Evolutionary conservation across 768 basidiomycete genomes (phyloP).

Genomic region (Rhodotorula kratochvilovae): DNA sequence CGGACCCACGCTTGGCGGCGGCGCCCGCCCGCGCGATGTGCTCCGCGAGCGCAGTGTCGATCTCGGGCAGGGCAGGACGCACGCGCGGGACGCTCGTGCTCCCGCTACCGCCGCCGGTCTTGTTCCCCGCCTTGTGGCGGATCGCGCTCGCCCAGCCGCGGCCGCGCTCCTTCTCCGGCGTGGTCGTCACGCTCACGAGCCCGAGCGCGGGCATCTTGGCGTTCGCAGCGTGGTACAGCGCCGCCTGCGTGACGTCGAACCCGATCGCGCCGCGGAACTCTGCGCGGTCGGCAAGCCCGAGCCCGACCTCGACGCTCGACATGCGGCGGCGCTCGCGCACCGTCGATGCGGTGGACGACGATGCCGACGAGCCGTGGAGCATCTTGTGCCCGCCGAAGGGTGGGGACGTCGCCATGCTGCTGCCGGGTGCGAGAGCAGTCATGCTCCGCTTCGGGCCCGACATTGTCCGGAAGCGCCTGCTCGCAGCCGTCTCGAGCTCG

Average conservation of each 20-base stretch:
- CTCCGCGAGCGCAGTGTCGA: constrained; percentile 30
- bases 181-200: neutral
- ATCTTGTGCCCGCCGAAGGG: neutral
- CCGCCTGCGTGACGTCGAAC: neutral
- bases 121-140: neutral
- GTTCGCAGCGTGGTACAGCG: neutral
- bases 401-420: neutral
- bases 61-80: constrained; percentile 21
- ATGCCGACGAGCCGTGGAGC: constrained; percentile 1
- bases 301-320: constrained; percentile 15
- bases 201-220: neutral
- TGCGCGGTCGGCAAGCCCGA: constrained; percentile 1
- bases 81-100: neutral
- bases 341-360: neutral
- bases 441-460: constrained; percentile 28
- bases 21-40: neutral
- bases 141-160: constrained; percentile 27
- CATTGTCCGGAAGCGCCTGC: constrained; percentile 5
- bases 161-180: constrained; percentile 7
- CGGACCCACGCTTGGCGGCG: neutral
- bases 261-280: constrained; percentile 17
- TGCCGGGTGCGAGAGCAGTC: constrained; percentile 4
- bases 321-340: constrained; percentile 18
- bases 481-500: neutral
- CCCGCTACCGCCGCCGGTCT: no score